Conservation (phyloP, 805 yeast species). For the Metahyphopichia silvanorum region DNA sequence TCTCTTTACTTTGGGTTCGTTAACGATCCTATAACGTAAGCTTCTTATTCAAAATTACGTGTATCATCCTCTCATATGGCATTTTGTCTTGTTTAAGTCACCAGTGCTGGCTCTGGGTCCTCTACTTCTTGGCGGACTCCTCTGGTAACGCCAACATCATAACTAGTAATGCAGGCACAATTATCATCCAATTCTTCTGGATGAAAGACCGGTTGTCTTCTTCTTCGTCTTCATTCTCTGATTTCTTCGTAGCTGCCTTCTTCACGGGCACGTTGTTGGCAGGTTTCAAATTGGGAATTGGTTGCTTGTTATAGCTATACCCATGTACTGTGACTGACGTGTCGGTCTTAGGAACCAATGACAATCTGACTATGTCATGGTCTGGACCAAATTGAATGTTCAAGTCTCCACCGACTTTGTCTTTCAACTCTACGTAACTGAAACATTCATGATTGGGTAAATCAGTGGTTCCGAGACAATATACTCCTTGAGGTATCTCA, state of each 20-base stretch:
- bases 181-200: constrained; percentile 62
- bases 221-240: constrained; percentile 16
- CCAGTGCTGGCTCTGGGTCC: no score
- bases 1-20: no score
- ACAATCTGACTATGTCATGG: constrained; percentile 5
- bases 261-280: constrained; percentile 9
- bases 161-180: constrained; percentile 48
- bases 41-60: no score
- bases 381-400: neutral
- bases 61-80: no score
- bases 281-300: constrained; percentile 30
- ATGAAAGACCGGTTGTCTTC: constrained; percentile 43
- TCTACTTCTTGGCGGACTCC: no score
- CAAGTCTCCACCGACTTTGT: constrained; percentile 2
- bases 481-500: constrained; percentile 7
- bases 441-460: constrained; percentile 30
- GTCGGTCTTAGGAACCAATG: no score
- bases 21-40: no score
- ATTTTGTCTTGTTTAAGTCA: no score
- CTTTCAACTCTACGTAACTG: constrained; percentile 9
- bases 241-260: constrained; percentile 20
- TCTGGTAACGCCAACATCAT: no score
- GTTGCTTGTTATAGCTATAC: constrained; percentile 14
- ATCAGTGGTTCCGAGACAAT: constrained; percentile 32
- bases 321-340: no score